These are phyloP conservation scores for Chondrostereum purpureum DNA, from an alignment of 1,284 basidiomycete genomes.

Conservation along the genomic window DNA sequence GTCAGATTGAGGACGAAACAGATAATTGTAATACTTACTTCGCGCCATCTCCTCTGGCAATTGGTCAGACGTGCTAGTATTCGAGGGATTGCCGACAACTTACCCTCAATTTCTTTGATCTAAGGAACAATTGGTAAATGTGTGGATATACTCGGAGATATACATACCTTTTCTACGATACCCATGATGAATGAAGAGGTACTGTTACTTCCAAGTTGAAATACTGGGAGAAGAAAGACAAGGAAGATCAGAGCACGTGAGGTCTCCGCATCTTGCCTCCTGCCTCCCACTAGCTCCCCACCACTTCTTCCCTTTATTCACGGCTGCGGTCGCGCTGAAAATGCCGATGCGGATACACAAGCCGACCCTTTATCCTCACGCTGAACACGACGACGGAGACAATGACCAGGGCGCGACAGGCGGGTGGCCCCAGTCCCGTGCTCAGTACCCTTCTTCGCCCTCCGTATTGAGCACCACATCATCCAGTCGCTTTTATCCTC, in stretches of 20 bases:
- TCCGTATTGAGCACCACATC: conserved; percentile 18
- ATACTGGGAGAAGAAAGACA: too few relatives aligned
- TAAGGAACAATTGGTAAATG: conserved; percentile 22
- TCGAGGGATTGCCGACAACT: conserved; percentile 24
- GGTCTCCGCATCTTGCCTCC: neutral
- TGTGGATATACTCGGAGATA: conserved; percentile 2
- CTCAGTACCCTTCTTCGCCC: conserved; percentile 23
- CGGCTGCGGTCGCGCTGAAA: neutral
- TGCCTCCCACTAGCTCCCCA: too few relatives aligned
- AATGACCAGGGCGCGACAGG: conserved; percentile 29
- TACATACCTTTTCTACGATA: conserved; percentile 76
- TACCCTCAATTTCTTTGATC: conserved; percentile 94
- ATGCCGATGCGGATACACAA: conserved; percentile 40
- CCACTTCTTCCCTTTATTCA: neutral
- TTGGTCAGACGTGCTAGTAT: conserved; percentile 2
- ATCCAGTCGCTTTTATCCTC: conserved; percentile 23
- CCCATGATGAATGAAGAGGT: conserved; percentile 55
- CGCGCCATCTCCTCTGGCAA: conserved; percentile 87
- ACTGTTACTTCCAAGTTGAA: too few relatives aligned
- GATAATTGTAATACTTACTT: conserved; percentile 48
- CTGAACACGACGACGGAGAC: conserved; percentile 46
- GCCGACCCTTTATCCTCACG: conserved; percentile 61
- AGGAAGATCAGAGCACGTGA: conserved; percentile 6
- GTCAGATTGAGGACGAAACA: conserved; percentile 11
- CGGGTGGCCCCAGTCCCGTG: conserved; percentile 28